Base-by-base conservation (phyloP, 768 basidiomycete genomes). In the Termitomyces heimii region DNA sequence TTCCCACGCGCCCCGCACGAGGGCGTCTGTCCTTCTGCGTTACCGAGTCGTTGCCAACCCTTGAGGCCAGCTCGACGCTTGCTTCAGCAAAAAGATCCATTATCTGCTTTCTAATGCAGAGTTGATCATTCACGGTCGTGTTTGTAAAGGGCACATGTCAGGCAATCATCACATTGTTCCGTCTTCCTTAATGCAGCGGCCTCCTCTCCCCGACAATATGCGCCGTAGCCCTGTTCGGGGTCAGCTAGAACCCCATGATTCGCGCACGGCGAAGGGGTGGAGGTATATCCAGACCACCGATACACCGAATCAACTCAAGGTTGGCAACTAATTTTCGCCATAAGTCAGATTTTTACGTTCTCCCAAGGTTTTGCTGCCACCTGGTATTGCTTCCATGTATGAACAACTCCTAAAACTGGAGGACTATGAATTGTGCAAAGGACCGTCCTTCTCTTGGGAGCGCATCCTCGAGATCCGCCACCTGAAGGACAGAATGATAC, bases 401-500 rank as follows among this genome's bases (percentile, higher is more conserved):
- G 77, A 81, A 58, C 78, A 86, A 59, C 77, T 90, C 22, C 74
- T 89, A 43, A 81, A 81, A 62, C 73, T 82, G 40, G 88, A 90
- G 68, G 70, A 72, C 5, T 71, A 72, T 28, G 88, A 89, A 65
- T 78, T 90, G 22, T 74, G 75, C 42, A 85, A 81, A 68, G 81
- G 81, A 56, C 73, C 73, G 3, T 65, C 71, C 34, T 75, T 84
- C 22, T 80, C 81, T 57, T 89, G 85, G 86, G 80, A 86, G 48
- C 82, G 83, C 60, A 79, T 90, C 64, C 74, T 87, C 60, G 80
- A 88, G 67, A 86, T 90, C 48, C 86, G 88, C 14, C 88, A 83
- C 61, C 75, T 90, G 64, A 90, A 90, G 73, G 88, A 90, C 67
- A 81, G 88, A 57, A 88, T 89, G 87, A 83, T 89, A 60, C 84